Percentiles rank a stretch among this genome's conserved stretches.
Evolutionary conservation across 768 basidiomycete species (phyloP).

Genomic region (Coprinellus aureogranulatus): DNA sequence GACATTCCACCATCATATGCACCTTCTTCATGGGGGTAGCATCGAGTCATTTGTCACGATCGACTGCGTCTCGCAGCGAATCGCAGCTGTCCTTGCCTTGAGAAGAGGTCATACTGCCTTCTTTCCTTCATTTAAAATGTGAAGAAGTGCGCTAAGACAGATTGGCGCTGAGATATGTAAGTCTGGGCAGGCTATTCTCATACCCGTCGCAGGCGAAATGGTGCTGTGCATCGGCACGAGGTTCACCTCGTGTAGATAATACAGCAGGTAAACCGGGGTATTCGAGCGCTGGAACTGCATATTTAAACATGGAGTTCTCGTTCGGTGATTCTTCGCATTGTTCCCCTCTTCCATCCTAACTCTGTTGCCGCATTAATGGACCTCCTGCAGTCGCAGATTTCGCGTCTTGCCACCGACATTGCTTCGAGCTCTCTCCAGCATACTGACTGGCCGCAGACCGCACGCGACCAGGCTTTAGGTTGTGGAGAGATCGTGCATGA

Average conservation of each 20-base stretch:
- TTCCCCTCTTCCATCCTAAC: not conserved
- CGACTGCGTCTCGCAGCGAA: no score
- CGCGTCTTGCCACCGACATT: not conserved
- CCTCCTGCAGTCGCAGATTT: not conserved
- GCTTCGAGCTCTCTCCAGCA: not conserved
- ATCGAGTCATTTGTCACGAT: no score
- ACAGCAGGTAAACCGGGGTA: not conserved
- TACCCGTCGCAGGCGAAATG: not conserved
- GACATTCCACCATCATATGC: no score
- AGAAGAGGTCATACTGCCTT: no score
- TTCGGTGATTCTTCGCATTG: not conserved
- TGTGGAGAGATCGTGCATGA: not conserved
- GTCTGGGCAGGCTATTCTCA: not conserved
- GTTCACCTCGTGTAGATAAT: not conserved
- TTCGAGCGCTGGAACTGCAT: not conserved
- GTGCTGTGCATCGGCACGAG: not conserved
- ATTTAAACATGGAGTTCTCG: not conserved
- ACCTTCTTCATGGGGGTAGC: no score
- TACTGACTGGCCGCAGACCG: not conserved
- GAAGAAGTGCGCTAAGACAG: no score
- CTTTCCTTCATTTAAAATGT: no score
- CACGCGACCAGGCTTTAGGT: not conserved
- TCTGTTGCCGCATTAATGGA: not conserved
- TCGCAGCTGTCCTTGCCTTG: no score
- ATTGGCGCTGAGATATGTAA: not conserved